A percentile compares a stretch with the other conserved stretches of the same genome.
phyloP scores from a whole-genome alignment of 371 early-diverging fungal genomes.

The Zopfochytrium polystomum region DNA sequence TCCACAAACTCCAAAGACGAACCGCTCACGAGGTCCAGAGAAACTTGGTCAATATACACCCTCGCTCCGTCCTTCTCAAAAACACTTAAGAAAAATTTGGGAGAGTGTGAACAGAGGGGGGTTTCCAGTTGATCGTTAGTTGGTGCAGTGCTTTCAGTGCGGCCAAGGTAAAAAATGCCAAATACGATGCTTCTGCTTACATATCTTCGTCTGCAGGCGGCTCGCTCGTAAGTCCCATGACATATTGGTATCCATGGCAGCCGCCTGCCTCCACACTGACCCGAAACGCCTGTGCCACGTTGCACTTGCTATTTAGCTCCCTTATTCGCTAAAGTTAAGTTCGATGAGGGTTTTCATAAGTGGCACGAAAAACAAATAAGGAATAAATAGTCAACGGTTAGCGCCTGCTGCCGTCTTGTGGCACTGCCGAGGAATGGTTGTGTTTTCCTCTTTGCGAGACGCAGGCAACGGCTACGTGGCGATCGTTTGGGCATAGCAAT shows the following conservation, averaged over 20 bases:
- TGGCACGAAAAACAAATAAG: not conserved
- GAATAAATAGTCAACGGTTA: too few relatives aligned
- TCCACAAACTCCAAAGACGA: constrained; percentile 85
- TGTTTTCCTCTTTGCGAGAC: not conserved
- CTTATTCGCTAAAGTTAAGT: not conserved
- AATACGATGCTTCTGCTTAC: constrained; percentile 47
- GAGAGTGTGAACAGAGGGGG: not conserved
- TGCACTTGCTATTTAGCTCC: not conserved
- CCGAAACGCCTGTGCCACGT: constrained; percentile 61
- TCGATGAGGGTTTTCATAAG: not conserved
- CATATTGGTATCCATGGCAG: constrained; percentile 91
- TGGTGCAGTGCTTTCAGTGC: too few relatives aligned
- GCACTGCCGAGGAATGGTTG: not conserved
- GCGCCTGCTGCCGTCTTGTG: not conserved
- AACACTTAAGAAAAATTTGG: constrained; percentile 44
- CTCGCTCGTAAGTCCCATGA: constrained; percentile 74
- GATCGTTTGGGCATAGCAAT: too few relatives aligned
- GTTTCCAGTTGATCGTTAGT: too few relatives aligned
- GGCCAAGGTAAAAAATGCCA: too few relatives aligned
- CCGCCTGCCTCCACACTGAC: constrained; percentile 91
- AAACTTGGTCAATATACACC: constrained; percentile 77
- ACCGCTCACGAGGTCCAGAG: constrained; percentile 81
- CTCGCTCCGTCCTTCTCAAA: constrained; percentile 81
- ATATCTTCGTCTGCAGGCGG: constrained; percentile 69
- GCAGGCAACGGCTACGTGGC: not conserved